Evolutionary conservation across 1,284 basidiomycete species (phyloP).

Genomic region (Testicularia cyperi): DNA sequence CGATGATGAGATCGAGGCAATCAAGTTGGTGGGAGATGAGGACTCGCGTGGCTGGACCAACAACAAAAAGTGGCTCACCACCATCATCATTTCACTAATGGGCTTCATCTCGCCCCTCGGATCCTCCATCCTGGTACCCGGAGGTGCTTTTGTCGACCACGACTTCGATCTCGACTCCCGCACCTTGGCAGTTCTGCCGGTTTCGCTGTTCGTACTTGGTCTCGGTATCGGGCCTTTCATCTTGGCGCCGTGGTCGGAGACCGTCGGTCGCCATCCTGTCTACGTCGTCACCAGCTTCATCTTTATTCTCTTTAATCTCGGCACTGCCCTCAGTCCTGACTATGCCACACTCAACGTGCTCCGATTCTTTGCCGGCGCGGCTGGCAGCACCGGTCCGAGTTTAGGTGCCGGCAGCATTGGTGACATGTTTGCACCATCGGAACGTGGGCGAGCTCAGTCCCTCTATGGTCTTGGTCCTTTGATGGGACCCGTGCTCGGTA

Average conservation of each 20-base stretch:
- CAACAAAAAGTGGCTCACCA: conserved; percentile 41
- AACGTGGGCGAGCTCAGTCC: conserved; percentile 39
- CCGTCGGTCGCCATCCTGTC: conserved; percentile 62
- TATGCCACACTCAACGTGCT: conserved; percentile 52
- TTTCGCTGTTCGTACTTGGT: conserved; percentile 47
- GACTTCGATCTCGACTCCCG: conserved; percentile 28
- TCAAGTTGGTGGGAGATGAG: conserved; percentile 20
- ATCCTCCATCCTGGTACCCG: conserved; percentile 49
- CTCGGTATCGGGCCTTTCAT: conserved; percentile 62
- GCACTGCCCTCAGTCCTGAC: conserved; percentile 48
- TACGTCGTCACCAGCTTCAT: conserved; percentile 55
- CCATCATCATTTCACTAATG: conserved; percentile 49
- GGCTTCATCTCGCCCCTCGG: conserved; percentile 55
- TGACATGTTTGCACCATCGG: conserved; percentile 49
- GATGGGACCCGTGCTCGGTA: conserved; percentile 49
- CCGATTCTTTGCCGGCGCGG: conserved; percentile 45
- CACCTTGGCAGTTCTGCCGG: conserved; percentile 38
- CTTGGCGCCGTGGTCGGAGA: conserved; percentile 63
- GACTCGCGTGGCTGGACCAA: conserved; percentile 26
- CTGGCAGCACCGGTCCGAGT: conserved; percentile 46
- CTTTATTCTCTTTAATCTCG: conserved; percentile 60
- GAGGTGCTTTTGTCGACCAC: conserved; percentile 25
- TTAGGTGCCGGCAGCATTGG: conserved; percentile 50
- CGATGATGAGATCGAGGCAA: conserved; percentile 12
- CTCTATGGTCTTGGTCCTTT: conserved; percentile 49